These are phyloP conservation scores for Pseudogymnoascus sp. DNA, from an alignment of 2,329 filamentous ascomycete species.

Conservation along the genomic window DNA sequence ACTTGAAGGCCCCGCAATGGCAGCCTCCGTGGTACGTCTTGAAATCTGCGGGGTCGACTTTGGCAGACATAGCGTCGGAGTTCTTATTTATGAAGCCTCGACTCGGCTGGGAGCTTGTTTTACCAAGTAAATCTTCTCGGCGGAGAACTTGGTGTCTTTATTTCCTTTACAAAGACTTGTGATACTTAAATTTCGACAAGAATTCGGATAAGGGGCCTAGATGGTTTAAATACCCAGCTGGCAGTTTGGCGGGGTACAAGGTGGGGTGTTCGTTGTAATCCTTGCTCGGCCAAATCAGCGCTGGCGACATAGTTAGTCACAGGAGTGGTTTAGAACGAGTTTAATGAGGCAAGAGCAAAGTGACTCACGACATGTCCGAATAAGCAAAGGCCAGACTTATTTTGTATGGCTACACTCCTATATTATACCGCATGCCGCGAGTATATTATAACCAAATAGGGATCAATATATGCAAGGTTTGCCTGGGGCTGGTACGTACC, in stretches of 20 bases:
- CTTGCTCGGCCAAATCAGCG: background rate
- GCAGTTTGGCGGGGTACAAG: background rate
- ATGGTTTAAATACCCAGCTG: background rate
- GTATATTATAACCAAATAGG: background rate
- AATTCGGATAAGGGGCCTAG: background rate
- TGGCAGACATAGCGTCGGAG: background rate
- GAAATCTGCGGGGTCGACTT: slow-evolving; percentile 6
- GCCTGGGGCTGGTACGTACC: background rate
- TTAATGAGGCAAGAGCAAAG: background rate
- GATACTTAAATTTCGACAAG: background rate
- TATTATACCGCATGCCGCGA: background rate
- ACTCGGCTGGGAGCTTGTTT: background rate
- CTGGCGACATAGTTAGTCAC: background rate
- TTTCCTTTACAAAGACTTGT: background rate
- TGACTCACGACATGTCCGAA: background rate
- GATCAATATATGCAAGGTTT: background rate
- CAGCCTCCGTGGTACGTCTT: slow-evolving; percentile 44
- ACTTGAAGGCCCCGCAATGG: slow-evolving; percentile 47
- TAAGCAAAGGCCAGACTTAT: background rate
- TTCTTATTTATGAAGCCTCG: background rate
- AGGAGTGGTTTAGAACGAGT: background rate
- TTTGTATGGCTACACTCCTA: background rate
- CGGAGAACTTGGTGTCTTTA: background rate
- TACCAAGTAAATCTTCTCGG: background rate
- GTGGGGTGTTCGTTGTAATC: background rate